phyloP scores from a whole-genome alignment of 805 yeast genomes.

The Sporopachydermia lactativora region DNA sequence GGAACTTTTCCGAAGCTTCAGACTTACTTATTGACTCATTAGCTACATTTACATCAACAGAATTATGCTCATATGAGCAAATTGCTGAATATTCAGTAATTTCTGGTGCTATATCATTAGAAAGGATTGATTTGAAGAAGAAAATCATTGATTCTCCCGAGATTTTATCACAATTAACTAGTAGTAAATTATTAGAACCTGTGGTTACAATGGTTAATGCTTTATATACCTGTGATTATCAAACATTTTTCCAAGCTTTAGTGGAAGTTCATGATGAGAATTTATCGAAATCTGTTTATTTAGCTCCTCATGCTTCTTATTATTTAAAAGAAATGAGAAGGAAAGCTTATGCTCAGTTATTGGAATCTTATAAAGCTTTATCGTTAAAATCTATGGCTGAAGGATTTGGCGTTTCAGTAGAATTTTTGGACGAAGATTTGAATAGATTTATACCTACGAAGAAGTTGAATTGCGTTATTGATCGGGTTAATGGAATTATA shows the following conservation, averaged over 20 bases:
- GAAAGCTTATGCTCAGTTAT: conserved; percentile 84
- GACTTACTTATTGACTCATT: conserved; percentile 75
- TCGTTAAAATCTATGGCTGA: conserved; percentile 88
- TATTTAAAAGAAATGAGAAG: conserved; percentile 88
- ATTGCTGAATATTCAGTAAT: conserved; percentile 80
- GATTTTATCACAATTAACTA: conserved; percentile 63
- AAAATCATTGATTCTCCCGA: conserved; percentile 92
- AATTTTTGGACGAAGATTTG: conserved; percentile 73
- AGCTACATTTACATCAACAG: conserved; percentile 91
- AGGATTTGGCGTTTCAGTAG: conserved; percentile 80
- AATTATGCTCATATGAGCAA: conserved; percentile 76
- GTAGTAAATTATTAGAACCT: conserved; percentile 61
- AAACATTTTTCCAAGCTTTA: conserved; percentile 60
- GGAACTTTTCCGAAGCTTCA: conserved; percentile 80
- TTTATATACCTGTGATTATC: conserved; percentile 78
- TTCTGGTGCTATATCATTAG: conserved; percentile 74
- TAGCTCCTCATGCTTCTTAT: conserved; percentile 66
- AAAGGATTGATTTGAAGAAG: conserved; percentile 69
- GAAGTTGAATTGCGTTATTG: conserved; percentile 89
- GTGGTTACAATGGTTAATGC: conserved; percentile 74
- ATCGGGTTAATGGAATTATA: conserved; percentile 86
- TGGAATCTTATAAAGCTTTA: conserved; percentile 87
- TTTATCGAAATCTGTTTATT: conserved; percentile 48
- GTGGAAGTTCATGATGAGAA: conserved; percentile 66
- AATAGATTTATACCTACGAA: conserved; percentile 87